phyloP scores from a whole-genome alignment of 2,329 filamentous ascomycete genomes.

The Claviceps pazoutovae region DNA sequence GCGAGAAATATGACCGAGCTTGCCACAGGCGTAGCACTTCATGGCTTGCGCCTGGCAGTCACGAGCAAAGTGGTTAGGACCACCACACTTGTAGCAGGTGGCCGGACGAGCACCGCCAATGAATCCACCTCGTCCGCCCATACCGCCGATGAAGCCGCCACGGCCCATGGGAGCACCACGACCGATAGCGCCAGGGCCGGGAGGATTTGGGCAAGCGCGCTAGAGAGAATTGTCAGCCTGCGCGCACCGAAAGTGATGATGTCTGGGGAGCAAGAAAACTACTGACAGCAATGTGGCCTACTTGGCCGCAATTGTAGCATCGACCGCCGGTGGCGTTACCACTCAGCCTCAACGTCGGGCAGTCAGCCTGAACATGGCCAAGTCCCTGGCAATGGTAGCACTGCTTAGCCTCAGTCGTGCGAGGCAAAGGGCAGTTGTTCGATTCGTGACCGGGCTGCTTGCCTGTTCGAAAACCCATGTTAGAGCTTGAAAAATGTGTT shows the following conservation, averaged over 20 bases:
- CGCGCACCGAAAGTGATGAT: neutral
- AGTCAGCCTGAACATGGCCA: slow-evolving; percentile 96
- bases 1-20: slow-evolving; percentile 80
- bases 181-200: slow-evolving; percentile 42
- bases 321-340: slow-evolving; percentile 69
- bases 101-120: slow-evolving; percentile 53
- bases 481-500: neutral
- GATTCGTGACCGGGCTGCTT: slow-evolving; percentile 94
- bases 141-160: slow-evolving; percentile 50
- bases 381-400: slow-evolving; percentile 99
- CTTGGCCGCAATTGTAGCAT: slow-evolving; percentile 93
- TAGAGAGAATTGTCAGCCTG: slow-evolving; percentile 19
- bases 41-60: slow-evolving; percentile 97
- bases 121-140: slow-evolving; percentile 60
- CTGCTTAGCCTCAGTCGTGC: slow-evolving; percentile 97
- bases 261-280: neutral
- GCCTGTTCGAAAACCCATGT: slow-evolving; percentile 28
- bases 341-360: slow-evolving; percentile 86
- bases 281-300: slow-evolving; percentile 77
- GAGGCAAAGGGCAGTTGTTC: slow-evolving; percentile 89
- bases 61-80: slow-evolving; percentile 94
- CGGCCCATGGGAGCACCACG: slow-evolving; percentile 55
- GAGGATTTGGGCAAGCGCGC: slow-evolving; percentile 74
- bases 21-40: slow-evolving; percentile 97
- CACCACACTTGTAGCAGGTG: slow-evolving; percentile 62